Evolutionary conservation across 2,329 filamentous ascomycete species (phyloP), one percentile per base, ranked within the genome.

Genomic region (Neofusicoccum sp.): DNA sequence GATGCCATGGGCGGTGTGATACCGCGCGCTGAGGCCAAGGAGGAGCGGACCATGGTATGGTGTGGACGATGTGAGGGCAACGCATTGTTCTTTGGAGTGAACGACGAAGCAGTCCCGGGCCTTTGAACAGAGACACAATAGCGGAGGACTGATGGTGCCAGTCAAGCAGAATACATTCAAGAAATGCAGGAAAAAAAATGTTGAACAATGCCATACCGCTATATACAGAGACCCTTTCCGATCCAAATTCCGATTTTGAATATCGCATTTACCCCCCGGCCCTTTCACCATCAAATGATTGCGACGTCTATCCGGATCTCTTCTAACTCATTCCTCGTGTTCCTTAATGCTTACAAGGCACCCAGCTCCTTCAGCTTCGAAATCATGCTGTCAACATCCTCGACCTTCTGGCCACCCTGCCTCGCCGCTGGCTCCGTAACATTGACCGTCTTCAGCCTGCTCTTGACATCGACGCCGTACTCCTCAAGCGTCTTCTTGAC

Each of bases 381-480:
- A 70, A 99, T 87, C 77, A 99, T 85, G n/a, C 93, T 92, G 76
- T 96, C 92, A 24, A 99, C 95, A 80, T 97, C 89, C 72, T 96
- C 92, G 20, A 99, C 95, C 86, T 98, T 99, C 67, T 91, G 92
- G 69, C 95, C 95, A 41, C 95, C 95, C 79, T 96, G 87, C 76
- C 95, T 85, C 64, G 90, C 81, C 54, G 91, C 84, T 60, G 95
- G 95, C 80, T 99, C 95, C 87, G 76, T 71, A 61, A 99, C 93
- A 84, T 95, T 95, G 68, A 98, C 71, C 59, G 91, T 90, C 86
- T 95, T 96, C 74, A 99, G 78, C 69, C 93, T 84, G 77, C 84
- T 87, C 75, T 84, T 83, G 57, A 84, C 85, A 69, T 92, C 87
- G 44, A 96, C 78, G 1, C 90, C 91, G 73, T 71, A 75, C 60